Conservation (phyloP, 1,139 yeast species). For the Yamadazyma dushanensis region DNA sequence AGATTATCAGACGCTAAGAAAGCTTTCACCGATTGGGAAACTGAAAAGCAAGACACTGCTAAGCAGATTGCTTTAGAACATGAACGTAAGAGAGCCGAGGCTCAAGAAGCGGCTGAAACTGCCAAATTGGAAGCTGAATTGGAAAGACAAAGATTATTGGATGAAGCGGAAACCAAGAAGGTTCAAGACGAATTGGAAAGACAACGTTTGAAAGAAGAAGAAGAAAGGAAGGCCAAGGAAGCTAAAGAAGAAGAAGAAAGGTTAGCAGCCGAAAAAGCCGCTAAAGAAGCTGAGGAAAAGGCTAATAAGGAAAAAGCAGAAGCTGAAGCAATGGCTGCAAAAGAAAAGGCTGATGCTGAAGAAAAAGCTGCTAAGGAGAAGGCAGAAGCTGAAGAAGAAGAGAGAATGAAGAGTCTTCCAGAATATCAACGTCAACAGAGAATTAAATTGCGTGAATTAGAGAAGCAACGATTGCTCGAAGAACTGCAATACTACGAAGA, state of each 20-base stretch:
- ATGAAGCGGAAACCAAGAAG: slow-evolving; percentile 33
- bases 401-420: slow-evolving; percentile 22
- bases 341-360: slow-evolving; percentile 23
- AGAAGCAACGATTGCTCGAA: slow-evolving; percentile 25
- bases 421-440: slow-evolving; percentile 30
- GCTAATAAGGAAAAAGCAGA: slow-evolving; percentile 18
- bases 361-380: slow-evolving; percentile 18
- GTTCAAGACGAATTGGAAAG: slow-evolving; percentile 32
- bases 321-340: slow-evolving; percentile 19
- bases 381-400: slow-evolving; percentile 20
- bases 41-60: slow-evolving; percentile 43
- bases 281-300: slow-evolving; percentile 17
- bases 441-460: slow-evolving; percentile 27
- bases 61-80: slow-evolving; percentile 40
- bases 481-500: slow-evolving; percentile 31
- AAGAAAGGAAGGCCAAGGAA: slow-evolving; percentile 18
- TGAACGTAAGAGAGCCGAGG: slow-evolving; percentile 48
- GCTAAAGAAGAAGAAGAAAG: slow-evolving; percentile 20
- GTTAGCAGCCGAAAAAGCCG: slow-evolving; percentile 17
- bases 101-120: slow-evolving; percentile 49
- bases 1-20: slow-evolving; percentile 46
- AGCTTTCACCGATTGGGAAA: slow-evolving; percentile 43
- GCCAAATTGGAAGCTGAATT: slow-evolving; percentile 47
- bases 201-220: slow-evolving; percentile 23
- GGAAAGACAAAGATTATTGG: slow-evolving; percentile 37